Evolutionary conservation across 345 rosid genomes (phyloP).

Genomic region (Ceriops decandra): DNA sequence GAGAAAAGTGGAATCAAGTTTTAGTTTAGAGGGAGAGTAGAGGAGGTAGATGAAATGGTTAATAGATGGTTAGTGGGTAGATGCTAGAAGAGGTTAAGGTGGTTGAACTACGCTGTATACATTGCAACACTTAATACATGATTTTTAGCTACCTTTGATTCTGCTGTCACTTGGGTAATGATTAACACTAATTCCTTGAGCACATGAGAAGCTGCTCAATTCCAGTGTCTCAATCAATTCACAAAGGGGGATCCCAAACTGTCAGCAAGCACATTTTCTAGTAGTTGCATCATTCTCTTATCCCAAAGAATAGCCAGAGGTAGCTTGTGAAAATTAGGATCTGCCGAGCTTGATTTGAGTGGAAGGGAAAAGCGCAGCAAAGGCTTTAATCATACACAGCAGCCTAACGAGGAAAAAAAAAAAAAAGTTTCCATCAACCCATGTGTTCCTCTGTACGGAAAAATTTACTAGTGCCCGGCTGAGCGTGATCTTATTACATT

Average conservation of each 20-base stretch:
- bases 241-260: not conserved
- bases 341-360: not conserved
- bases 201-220: no score
- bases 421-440: no score
- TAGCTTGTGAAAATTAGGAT: not conserved
- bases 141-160: constrained; percentile 21
- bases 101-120: constrained; percentile 42
- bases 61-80: constrained; percentile 14
- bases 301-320: not conserved
- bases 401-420: no score
- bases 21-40: constrained; percentile 23
- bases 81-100: constrained; percentile 17
- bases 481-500: no score
- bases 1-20: not conserved
- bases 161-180: not conserved
- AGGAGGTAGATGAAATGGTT: constrained; percentile 12
- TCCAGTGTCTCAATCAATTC: no score
- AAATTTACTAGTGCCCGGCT: no score
- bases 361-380: not conserved
- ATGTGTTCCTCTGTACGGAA: no score
- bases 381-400: no score
- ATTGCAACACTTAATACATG: constrained; percentile 35
- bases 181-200: no score
- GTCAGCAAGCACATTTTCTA: not conserved
- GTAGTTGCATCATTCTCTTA: no score